Conservation (phyloP, 306 rosid genomes). For the Quercus bicolor region DNA sequence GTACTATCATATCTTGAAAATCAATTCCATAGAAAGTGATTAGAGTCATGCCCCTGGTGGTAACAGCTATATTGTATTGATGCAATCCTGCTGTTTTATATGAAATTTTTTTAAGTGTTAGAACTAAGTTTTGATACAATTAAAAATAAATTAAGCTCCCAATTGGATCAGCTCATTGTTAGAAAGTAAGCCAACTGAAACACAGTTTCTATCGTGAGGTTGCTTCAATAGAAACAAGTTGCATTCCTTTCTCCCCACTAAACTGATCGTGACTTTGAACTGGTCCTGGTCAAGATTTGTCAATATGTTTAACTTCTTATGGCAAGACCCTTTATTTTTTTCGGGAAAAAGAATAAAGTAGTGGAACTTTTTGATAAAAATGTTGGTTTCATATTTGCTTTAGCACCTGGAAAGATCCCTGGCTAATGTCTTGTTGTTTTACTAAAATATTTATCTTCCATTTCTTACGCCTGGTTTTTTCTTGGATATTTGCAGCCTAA, state of each 20-base stretch:
- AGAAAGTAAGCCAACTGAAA: not conserved
- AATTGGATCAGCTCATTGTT: not conserved
- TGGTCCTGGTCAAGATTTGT: not conserved
- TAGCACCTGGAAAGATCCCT: not conserved
- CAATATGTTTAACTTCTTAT: too few relatives aligned
- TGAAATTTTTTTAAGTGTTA: not conserved
- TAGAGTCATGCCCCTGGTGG: not conserved
- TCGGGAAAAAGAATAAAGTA: not conserved
- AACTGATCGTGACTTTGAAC: not conserved
- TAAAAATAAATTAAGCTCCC: not conserved
- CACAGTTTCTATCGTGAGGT: not conserved
- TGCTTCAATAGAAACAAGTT: not conserved
- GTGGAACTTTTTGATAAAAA: not conserved
- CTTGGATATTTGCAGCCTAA: conserved; percentile 67
- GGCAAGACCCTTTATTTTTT: not conserved
- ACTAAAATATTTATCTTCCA: not conserved
- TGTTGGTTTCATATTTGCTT: not conserved
- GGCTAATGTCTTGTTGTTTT: not conserved
- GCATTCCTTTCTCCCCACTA: not conserved
- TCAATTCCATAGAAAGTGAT: not conserved
- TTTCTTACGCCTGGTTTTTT: conserved; percentile 2
- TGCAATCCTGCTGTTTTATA: not conserved
- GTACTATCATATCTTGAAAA: not conserved
- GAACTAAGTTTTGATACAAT: not conserved
- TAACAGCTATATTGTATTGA: not conserved